Evolutionary conservation across 805 yeast genomes (phyloP).

Genomic region (Crinitomyces ghanaensis): DNA sequence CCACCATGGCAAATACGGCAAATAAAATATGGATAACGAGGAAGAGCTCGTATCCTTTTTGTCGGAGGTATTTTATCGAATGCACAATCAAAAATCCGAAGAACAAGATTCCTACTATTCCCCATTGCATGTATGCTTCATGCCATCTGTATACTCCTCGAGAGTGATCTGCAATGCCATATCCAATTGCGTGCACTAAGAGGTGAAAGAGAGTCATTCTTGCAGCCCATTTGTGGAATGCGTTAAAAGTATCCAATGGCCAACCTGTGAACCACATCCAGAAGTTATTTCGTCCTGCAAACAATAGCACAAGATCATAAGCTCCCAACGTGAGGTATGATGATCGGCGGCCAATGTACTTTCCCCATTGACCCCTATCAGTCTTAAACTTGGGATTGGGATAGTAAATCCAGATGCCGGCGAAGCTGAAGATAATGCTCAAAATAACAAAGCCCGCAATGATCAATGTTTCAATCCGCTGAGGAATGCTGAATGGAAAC

Average conservation of each 20-base stretch:
- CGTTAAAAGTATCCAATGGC: slow-evolving; percentile 47
- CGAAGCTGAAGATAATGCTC: slow-evolving; percentile 13
- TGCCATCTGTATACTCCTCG: no score
- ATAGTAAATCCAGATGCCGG: slow-evolving; percentile 19
- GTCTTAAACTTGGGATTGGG: slow-evolving; percentile 9
- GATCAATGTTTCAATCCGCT: slow-evolving; percentile 30
- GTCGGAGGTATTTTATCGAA: slow-evolving; percentile 41
- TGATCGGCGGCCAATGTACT: slow-evolving; percentile 33
- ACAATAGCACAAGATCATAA: slow-evolving; percentile 35
- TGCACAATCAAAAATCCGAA: slow-evolving; percentile 36
- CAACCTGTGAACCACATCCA: slow-evolving; percentile 51
- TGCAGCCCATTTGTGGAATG: slow-evolving; percentile 54
- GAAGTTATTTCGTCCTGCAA: slow-evolving; percentile 63
- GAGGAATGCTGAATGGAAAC: slow-evolving; percentile 24
- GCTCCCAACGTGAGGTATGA: slow-evolving; percentile 37
- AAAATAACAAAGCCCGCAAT: slow-evolving; percentile 27
- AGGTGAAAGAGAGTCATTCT: slow-evolving; percentile 38
- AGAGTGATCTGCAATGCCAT: slow-evolving; percentile 20
- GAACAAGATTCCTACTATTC: slow-evolving; percentile 32
- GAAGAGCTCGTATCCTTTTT: slow-evolving; percentile 46
- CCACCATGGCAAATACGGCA: slow-evolving; percentile 41
- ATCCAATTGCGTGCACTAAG: slow-evolving; percentile 43
- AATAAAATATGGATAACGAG: slow-evolving; percentile 43
- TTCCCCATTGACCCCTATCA: slow-evolving; percentile 19
- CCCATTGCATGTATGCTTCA: slow-evolving; percentile 23